Conservation (phyloP, 306 rosid genomes). For the Vicia villosa region DNA sequence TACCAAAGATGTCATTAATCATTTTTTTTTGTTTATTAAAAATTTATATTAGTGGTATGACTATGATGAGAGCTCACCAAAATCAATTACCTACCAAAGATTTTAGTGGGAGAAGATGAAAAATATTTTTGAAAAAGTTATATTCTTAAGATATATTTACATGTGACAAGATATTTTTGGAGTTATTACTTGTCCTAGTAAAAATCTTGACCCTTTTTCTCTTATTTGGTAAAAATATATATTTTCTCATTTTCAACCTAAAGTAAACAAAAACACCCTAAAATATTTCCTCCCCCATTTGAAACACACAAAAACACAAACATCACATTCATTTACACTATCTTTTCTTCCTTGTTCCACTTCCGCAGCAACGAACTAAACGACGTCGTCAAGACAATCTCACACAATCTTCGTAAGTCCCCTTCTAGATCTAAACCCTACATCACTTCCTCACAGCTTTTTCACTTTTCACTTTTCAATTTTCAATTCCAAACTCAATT, state of each 20-base stretch:
- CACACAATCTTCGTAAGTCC: background rate
- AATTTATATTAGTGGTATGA: no score
- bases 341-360: background rate
- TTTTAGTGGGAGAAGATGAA: no score
- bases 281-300: background rate
- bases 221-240: background rate
- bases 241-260: background rate
- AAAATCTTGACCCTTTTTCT: no score
- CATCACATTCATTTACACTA: background rate
- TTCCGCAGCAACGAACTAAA: background rate
- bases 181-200: no score
- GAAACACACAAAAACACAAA: background rate
- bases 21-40: no score
- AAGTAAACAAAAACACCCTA: background rate
- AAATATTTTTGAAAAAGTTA: no score
- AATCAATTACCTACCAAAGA: no score
- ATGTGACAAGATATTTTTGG: no score
- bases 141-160: no score
- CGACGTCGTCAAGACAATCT: background rate
- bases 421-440: conserved; percentile 1
- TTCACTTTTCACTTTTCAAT: background rate
- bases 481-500: background rate
- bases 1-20: no score
- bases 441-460: background rate
- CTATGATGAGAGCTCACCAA: no score